Base-by-base conservation (phyloP, 2,329 filamentous ascomycete species). In the Botrytis aclada region DNA sequence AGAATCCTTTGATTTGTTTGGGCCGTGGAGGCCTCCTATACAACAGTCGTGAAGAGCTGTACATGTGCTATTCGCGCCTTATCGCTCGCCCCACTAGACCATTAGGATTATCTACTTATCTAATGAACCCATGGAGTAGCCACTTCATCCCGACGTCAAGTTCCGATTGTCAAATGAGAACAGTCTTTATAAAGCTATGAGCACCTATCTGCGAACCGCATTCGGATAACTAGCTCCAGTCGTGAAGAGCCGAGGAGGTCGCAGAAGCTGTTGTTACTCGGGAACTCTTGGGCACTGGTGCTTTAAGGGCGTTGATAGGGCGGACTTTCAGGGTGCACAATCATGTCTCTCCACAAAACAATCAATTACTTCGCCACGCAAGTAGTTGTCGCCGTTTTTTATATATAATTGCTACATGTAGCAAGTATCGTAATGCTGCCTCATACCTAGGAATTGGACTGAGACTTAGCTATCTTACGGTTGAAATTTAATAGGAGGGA, bases 1-100 rank as follows among this genome's bases (percentile, higher is more conserved):
- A 51, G 80, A 82, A 74, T 77, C 80, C 7, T 80, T 80, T 69
- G 81, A 82, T 76, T 75, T 82, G n/a, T 80, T 82, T 74, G 79
- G 77, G 32, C 70, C 58, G 61, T 79, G 77, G 78, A 77, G 54
- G 71, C 77, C 77, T 60, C 75, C 75, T 37, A 71, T 61, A 63
- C 73, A 54, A 63, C 43, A 72, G 20, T 64, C 71, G 16, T 63
- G 47, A 73, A 54, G 25, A 63, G 45, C 25, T 37, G 16, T n/a
- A n/a, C n/a, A n/a, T n/a, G n/a, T 47, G 51, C 10, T 56, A 67
- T 39, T 34, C 16, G 12, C 29, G 29, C 43, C 29, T 67, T 54
- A 12, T 54, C 32, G 16, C 45, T 67, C 18, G 64, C 65, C 32
- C 34, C 47, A 54, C 34, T 10, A 41, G 18, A 41, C 25, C 29